Evolutionary conservation across 768 basidiomycete genomes (phyloP).

Genomic region (Tulasnella sp.): DNA sequence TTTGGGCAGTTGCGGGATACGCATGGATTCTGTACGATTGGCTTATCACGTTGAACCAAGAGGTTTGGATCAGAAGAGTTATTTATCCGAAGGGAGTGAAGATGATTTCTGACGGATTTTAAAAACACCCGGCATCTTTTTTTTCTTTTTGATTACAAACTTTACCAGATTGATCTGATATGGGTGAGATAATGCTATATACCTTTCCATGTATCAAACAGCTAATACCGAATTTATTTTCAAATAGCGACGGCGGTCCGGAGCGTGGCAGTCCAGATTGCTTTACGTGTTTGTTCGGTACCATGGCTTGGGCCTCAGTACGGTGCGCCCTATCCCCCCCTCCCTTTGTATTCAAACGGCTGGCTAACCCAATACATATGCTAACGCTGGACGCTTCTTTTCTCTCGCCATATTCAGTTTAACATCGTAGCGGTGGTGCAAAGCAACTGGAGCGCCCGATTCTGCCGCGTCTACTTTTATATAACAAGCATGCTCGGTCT

Average conservation of each 20-base stretch:
- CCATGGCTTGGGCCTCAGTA: not conserved
- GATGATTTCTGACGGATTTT: no score
- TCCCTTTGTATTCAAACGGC: no score
- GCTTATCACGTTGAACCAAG: conserved; percentile 8
- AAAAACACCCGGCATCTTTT: not conserved
- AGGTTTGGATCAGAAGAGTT: not conserved
- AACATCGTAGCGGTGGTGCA: not conserved
- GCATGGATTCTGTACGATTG: conserved; percentile 24
- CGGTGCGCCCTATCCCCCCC: not conserved
- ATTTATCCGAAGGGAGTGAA: no score
- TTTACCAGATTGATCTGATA: not conserved
- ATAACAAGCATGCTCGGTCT: no score
- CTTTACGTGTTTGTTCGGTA: not conserved
- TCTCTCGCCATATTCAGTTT: not conserved
- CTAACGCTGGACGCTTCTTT: no score
- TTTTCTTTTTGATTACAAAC: no score
- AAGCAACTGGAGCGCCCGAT: not conserved
- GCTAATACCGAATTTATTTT: no score
- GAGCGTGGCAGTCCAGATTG: not conserved
- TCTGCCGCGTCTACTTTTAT: not conserved
- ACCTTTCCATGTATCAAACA: not conserved
- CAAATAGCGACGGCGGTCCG: not conserved
- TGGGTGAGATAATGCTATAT: not conserved
- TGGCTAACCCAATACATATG: no score
- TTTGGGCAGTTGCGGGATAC: conserved; percentile 24